Base-by-base conservation (phyloP, 345 rosid genomes). In the Psidium friedrichsthalianum region DNA sequence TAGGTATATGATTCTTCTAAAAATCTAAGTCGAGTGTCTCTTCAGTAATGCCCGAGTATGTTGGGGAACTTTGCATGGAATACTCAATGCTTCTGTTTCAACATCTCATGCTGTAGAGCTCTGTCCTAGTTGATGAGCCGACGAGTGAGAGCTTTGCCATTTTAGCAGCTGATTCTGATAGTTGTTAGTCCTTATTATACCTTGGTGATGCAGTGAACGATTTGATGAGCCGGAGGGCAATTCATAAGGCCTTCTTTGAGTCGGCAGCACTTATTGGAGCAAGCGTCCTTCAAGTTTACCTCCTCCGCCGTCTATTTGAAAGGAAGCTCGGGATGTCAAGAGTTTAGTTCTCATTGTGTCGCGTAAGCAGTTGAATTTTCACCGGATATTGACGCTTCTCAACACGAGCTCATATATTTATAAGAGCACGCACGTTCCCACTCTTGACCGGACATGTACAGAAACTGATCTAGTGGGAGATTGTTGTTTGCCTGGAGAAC, bases 171-270 rank as follows among this genome's bases (percentile, higher is more conserved):
- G 84, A 27, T 82, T 53, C 44, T 29, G 24, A 51, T 13, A 51
- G 56, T 8, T 82, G 57, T 51, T 22, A 10, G 61, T 85, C 81
- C 83, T 58, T 32, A 25, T 57, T 83, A 7, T 69, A 11, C 78
- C 18, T 85, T 84, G 56, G 84, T 74, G 84, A 29, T 88, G 92
- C 98, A 94, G 98, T 93, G 87, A 93, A 93, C 44, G 96, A 94
- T 51, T 90, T 88, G 82, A 94, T 90, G 96, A 87, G 94, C 74
- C 58, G 58, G 25, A 92, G 94, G 89, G 93, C 98, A 36, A 74
- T 93, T 51, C 93, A 94, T 85, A 94, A 93, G 90, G 98, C 96
- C 58, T 55, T 93, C 20, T 90, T 87, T 14, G 96, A 94, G 88
- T 94, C 98, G 8, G 87, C 90, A 36, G 96, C 95, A 22, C 94